Evolutionary conservation across 345 rosid genomes (phyloP), one percentile per base, ranked within the genome.

Genomic region (Arabidopsis suecica): DNA sequence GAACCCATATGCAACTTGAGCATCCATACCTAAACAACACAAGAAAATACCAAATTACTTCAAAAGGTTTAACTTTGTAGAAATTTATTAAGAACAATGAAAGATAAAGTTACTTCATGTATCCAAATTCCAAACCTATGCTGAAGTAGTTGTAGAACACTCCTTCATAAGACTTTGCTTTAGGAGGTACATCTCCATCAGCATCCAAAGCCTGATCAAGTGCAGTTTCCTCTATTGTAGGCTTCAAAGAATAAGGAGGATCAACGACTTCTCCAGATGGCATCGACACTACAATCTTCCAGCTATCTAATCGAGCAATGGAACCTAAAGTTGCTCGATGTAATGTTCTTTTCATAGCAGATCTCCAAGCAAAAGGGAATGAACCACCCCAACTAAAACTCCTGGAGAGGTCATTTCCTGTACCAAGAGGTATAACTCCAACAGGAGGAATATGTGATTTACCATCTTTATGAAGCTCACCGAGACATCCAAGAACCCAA

Each of bases 381-480:
- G 98, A 82, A 73, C 98, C 99, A 61, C 99, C 99, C 99, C 97
- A 96, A 72, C 93, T 85, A 84, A 96, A 96, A 87, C 93, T 93
- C 86, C 97, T 86, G 0, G 99, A 78, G 44, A 96, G 83, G 69
- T 96, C 99, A 76, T 96, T 96, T 67, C 99, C 98, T 2, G 98
- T 93, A 61, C 98, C 99, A 18, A 96, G 97, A 42, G 99, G 99
- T 55, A 96, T 85, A 57, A 96, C 79, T 22, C 90, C 97, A 14
- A 96, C 91, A 0, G 95, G 98, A 83, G 99, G 99, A 80, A 91
- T 82, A 11, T 90, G 91, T 37, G 82, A 77, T 45, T 88, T 79
- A 5, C 72, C 87, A 34, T 80, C 85, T 44, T 60, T 80, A 74
- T 85, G 40, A 78, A 96, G 97, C 70, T 82, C 90, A 55, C 89